Conservation (phyloP, 1,284 basidiomycete genomes). For the Xerocomus tenax region DNA sequence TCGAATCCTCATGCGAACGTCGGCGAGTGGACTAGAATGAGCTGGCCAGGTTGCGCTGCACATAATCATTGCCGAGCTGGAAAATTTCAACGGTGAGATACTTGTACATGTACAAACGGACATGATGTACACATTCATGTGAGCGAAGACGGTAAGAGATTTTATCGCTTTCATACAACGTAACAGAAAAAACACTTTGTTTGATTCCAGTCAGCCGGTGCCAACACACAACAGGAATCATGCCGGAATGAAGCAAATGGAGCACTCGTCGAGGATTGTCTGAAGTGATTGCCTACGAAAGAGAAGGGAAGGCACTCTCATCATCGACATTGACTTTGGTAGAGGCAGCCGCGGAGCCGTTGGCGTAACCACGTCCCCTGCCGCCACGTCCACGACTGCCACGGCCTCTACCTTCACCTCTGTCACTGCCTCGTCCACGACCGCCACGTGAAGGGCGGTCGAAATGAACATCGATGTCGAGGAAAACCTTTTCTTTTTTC, state of each 20-base stretch:
- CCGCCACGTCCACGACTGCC: constrained; percentile 40
- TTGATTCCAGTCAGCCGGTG: constrained; percentile 12
- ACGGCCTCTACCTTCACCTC: constrained; percentile 36
- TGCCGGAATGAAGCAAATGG: constrained; percentile 6
- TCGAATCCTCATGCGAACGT: too few relatives aligned
- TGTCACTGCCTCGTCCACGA: constrained; percentile 35
- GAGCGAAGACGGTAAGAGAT: neutral
- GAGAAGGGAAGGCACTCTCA: constrained; percentile 75
- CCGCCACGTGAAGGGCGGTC: constrained; percentile 61
- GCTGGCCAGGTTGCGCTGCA: neutral
- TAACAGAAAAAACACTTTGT: constrained; percentile 6
- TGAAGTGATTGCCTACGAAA: constrained; percentile 41
- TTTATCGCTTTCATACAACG: constrained; percentile 15
- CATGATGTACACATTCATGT: constrained; percentile 13
- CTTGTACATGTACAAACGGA: constrained; percentile 11
- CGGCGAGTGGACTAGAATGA: constrained; percentile 17
- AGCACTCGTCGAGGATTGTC: constrained; percentile 3
- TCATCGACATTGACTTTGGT: constrained; percentile 73
- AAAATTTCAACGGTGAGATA: constrained; percentile 1
- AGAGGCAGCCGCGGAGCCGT: constrained; percentile 29
- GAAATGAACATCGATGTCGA: constrained; percentile 72
- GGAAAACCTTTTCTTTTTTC: constrained; percentile 71
- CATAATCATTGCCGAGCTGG: neutral
- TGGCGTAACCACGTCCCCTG: constrained; percentile 29
- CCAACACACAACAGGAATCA: constrained; percentile 9